Evolutionary conservation across 192 early-diverging fungal genomes (phyloP), one percentile per base, ranked within the genome.

Genomic region (Pecoramyces ruminantium): DNA sequence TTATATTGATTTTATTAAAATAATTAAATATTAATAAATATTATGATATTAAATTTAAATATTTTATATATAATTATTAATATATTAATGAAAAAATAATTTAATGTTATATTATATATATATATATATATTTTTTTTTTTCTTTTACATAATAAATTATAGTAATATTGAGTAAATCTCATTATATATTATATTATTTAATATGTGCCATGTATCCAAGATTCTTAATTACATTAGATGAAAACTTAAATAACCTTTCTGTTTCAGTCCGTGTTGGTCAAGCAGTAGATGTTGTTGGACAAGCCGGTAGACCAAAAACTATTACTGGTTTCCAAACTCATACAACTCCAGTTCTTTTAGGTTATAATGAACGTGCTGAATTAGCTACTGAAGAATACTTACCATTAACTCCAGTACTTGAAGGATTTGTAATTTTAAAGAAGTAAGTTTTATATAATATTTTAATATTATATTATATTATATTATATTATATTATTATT

Each of bases 251-350:
- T 82, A 89, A 83, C 38, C 81, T 97, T 78, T 87, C 92, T 21
- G 94, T 93, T 40, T 93, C 93, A 40, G 96, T 97, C 34, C 96
- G 97, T 81, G 98, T 99, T 13, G 98, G 98, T 40, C 96, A n/a
- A 86, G 97, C 98, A 29, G 97, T 99, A n/a, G 98, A 99, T 87
- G 94, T 95, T 0, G 98, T 99, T 28, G 98, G 98, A 38, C 97
- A 99, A 86, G 98, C 97, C 2, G 98, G 98, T 28, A 87, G 94
- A 79, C 97, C 97, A 81, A 99, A 99, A 87, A 98, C 96, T 3
- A 98, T 99, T 83, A 98, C 97, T 11, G 98, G 98, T 28, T 99
- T 98, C 93, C 97, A 98, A 86, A 95, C 97, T 58, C 96, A 99
- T 85, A 92, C 94, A 30, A 98, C 98, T 40, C 98, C 98, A 1